phyloP scores from a whole-genome alignment of 306 rosid species.

The Lathyrus oleraceus region DNA sequence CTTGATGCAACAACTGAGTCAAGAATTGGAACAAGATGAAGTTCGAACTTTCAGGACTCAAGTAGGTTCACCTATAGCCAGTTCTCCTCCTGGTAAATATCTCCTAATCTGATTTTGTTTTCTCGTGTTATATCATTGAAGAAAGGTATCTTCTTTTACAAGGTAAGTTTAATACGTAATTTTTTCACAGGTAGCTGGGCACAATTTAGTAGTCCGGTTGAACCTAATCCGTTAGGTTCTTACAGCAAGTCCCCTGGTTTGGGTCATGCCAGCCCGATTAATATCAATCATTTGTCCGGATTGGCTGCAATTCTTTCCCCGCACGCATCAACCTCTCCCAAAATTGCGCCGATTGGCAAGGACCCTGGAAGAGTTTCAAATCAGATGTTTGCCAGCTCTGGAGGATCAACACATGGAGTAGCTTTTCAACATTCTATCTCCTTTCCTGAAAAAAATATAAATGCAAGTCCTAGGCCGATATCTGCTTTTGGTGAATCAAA shows the following conservation, averaged over 20 bases:
- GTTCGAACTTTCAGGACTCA: conserved; percentile 64
- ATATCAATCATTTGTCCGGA: conserved; percentile 70
- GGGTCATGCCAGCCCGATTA: conserved; percentile 68
- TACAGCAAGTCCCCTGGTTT: conserved; percentile 71
- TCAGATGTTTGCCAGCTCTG: conserved; percentile 49
- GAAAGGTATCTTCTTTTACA: conserved; percentile 24
- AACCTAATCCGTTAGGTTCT: conserved; percentile 61
- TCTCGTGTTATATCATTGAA: conserved; percentile 15
- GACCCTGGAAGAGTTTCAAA: conserved; percentile 68
- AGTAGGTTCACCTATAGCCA: conserved; percentile 79
- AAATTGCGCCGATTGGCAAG: conserved; percentile 89
- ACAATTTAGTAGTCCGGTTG: conserved; percentile 78
- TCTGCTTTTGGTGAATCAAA: conserved; percentile 58
- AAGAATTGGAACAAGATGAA: conserved; percentile 89
- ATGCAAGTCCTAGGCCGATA: conserved; percentile 62
- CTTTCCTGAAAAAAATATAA: conserved; percentile 64
- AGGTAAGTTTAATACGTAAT: conserved; percentile 20
- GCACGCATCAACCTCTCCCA: conserved; percentile 63
- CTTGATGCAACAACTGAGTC: conserved; percentile 87
- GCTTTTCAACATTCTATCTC: conserved; percentile 67
- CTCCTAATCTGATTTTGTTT: conserved; percentile 28
- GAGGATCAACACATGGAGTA: conserved; percentile 56
- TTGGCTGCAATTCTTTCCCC: conserved; percentile 82
- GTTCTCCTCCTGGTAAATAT: conserved; percentile 83
- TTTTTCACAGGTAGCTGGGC: conserved; percentile 72